Evolutionary conservation across 2,329 filamentous ascomycete species (phyloP).

Genomic region (Penicillium glabrum): DNA sequence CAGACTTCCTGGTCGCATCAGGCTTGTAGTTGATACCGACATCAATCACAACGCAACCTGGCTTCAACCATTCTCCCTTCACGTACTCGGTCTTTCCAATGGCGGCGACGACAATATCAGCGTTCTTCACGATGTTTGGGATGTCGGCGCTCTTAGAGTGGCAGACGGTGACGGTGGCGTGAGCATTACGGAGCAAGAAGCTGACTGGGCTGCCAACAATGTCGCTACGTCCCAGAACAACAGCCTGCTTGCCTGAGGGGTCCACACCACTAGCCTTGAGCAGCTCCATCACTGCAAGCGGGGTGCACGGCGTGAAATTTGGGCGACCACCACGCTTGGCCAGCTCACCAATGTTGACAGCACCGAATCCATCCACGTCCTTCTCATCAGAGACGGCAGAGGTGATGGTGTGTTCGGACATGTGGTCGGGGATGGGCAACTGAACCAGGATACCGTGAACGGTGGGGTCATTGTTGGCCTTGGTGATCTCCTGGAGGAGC

Average conservation of each 20-base stretch:
- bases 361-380: conserved; percentile 96
- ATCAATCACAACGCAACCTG: conserved; percentile 92
- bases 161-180: conserved; percentile 95
- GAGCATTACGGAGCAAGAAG: conserved; percentile 90
- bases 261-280: conserved; percentile 81
- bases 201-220: conserved; percentile 97
- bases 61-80: conserved; percentile 94
- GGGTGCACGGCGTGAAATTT: conserved; percentile 90
- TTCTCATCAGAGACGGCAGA: conserved; percentile 90
- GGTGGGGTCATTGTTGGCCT: conserved; percentile 79
- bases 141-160: conserved; percentile 83
- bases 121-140: conserved; percentile 71
- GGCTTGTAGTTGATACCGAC: conserved; percentile 96
- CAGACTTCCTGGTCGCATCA: conserved; percentile 86
- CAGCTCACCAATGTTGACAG: conserved; percentile 91
- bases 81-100: conserved; percentile 87
- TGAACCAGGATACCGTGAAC: conserved; percentile 95
- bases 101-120: conserved; percentile 88
- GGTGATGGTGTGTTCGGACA: conserved; percentile 87
- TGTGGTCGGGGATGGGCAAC: conserved; percentile 81
- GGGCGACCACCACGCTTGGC: conserved; percentile 91
- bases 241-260: conserved; percentile 84
- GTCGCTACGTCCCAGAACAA: conserved; percentile 91
- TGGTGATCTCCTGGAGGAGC: conserved; percentile 76
- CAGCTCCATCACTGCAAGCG: conserved; percentile 94